Base-by-base conservation (phyloP, 23 red algal species). In the Agarophyton chilense region DNA sequence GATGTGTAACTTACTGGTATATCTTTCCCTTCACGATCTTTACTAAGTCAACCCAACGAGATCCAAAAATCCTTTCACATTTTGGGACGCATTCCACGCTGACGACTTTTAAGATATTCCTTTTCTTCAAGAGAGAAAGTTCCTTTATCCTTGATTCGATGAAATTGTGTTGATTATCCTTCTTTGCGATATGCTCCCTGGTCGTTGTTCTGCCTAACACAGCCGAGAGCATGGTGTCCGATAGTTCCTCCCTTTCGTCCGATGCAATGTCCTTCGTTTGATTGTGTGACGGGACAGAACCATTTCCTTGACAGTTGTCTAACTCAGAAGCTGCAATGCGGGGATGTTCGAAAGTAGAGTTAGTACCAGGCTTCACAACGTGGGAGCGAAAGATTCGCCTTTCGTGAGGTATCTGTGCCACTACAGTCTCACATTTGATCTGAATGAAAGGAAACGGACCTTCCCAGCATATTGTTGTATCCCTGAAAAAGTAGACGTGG, bases 351-450 rank as follows among this genome's bases (percentile, higher is more conserved):
- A 35, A 26, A 17, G 9, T 34, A 10, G 52, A 56, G 35, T 32
- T 4, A 40, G 18, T 18, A 18, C 5, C n/a, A 39, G 72, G 72
- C 86, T 90, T 90, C 50, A 90, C 86, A 1, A 66, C 72, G 43
- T 51, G 19, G 1, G 53, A 64, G 16, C 68, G 7, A 53, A 79
- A 79, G 18, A 79, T 71, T 52, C 22, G 43, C 24, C 58, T 34
- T 51, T 72, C 75, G 22, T 1, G 16, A 2, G 53, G 55, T 14
- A 67, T 19, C 66, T 90, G 55, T 6, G 79, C 86, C 26, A 78
- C 35, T 4, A 79, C 72, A n/a, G 54, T 90, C 38, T 90, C 86
- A 7, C 86, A 72, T 14, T 90, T 72, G 19, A 79, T 67, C 8
- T 70, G 52, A 25, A 90, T 65, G 35, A 90, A 90, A 18, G 12